A percentile compares a stretch with the other conserved stretches of the same genome.
These are phyloP conservation scores for Skeletonema marinoi DNA, from an alignment of 108 stramenopile genomes.

Conservation along the genomic window DNA sequence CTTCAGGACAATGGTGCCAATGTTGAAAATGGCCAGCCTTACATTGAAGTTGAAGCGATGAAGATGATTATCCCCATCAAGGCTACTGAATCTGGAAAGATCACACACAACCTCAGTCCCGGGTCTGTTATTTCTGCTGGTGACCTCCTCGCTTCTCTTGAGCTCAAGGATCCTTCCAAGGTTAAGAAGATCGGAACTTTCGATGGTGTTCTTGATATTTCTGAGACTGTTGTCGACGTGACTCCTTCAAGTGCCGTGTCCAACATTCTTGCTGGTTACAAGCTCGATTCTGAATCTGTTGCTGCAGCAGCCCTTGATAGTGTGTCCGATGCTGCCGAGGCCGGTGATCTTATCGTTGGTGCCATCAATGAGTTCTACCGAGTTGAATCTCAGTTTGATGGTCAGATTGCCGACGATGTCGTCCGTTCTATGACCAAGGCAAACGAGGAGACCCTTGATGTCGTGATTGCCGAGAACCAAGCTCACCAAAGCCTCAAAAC, in stretches of 20 bases:
- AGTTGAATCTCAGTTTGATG: conserved; percentile 86
- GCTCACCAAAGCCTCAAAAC: conserved; percentile 73
- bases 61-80: conserved; percentile 97
- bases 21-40: conserved; percentile 91
- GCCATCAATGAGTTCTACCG: conserved; percentile 84
- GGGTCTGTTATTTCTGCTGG: conserved; percentile 96
- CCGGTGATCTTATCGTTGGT: conserved; percentile 61
- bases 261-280: conserved; percentile 81
- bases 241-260: conserved; percentile 50
- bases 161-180: conserved; percentile 94
- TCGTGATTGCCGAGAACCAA: conserved; percentile 81
- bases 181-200: conserved; percentile 94
- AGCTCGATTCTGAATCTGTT: conserved; percentile 62
- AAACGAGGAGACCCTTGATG: conserved; percentile 71
- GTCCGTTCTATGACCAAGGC: conserved; percentile 89
- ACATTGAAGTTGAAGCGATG: conserved; percentile 95
- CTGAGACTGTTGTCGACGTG: conserved; percentile 33
- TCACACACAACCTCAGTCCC: conserved; percentile 89
- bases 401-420: conserved; percentile 84
- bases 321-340: conserved; percentile 51
- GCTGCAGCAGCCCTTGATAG: conserved; percentile 56
- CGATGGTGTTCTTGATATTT: conserved; percentile 75
- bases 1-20: conserved; percentile 90
- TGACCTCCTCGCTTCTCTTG: conserved; percentile 93
- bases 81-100: conserved; percentile 94